These are phyloP conservation scores for Apostasia ramifera DNA, from an alignment of 106 monocot genomes.

Conservation along the genomic window DNA sequence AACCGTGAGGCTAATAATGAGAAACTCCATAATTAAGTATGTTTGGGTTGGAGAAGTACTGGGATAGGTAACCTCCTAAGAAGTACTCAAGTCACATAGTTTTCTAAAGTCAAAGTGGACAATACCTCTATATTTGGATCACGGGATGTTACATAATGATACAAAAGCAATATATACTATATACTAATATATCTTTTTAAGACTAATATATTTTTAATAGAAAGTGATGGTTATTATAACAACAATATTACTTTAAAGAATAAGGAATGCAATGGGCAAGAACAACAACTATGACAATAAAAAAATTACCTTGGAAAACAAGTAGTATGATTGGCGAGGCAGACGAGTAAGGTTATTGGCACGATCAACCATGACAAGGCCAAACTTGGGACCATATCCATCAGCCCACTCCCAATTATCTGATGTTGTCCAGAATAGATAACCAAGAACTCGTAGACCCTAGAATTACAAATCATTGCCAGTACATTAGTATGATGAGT, in stretches of 20 bases:
- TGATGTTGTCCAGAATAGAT: slow-evolving; percentile 96
- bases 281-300: background rate
- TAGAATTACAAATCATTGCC: slow-evolving; percentile 20
- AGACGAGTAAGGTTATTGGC: slow-evolving; percentile 59
- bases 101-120: too few species aligned
- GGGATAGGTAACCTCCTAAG: too few species aligned
- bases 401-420: slow-evolving; percentile 99
- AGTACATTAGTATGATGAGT: background rate
- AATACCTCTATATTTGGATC: too few species aligned
- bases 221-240: background rate
- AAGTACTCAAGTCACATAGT: too few species aligned
- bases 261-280: background rate
- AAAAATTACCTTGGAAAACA: slow-evolving; percentile 70
- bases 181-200: background rate
- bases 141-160: too few species aligned
- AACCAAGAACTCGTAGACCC: slow-evolving; percentile 88
- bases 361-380: slow-evolving; percentile 92
- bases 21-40: too few species aligned
- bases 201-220: background rate
- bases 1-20: too few species aligned
- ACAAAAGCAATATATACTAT: too few species aligned
- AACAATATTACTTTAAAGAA: background rate
- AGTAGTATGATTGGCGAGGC: slow-evolving; percentile 80
- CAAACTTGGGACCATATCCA: slow-evolving; percentile 98
- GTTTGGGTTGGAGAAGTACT: too few species aligned